Conservation (phyloP, 2,329 filamentous ascomycete species). For the Hypoxylon sp. region DNA sequence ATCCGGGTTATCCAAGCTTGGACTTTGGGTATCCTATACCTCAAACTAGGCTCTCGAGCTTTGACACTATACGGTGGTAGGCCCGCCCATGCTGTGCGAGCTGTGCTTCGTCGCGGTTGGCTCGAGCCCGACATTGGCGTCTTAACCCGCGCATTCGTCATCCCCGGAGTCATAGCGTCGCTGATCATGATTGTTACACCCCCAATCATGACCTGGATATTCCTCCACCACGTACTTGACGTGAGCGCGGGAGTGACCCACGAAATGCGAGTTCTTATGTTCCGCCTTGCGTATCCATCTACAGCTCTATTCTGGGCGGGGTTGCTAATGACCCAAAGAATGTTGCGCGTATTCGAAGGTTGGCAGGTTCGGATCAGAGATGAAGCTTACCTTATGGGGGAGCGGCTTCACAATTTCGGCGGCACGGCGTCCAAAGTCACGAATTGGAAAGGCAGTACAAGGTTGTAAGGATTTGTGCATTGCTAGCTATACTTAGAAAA, state of each 20-base stretch:
- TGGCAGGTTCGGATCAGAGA: slow-evolving; percentile 90
- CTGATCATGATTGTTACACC: slow-evolving; percentile 75
- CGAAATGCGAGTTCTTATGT: slow-evolving; percentile 58
- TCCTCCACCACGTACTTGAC: slow-evolving; percentile 57
- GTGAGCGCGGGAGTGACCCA: slow-evolving; percentile 46
- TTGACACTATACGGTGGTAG: slow-evolving; percentile 78
- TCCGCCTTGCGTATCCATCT: slow-evolving; percentile 79
- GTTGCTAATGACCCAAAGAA: slow-evolving; percentile 63
- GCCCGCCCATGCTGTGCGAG: slow-evolving; percentile 80
- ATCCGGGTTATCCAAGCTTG: slow-evolving; percentile 93
- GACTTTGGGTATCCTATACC: slow-evolving; percentile 92
- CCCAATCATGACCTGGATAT: slow-evolving; percentile 68
- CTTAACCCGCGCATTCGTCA: slow-evolving; percentile 87
- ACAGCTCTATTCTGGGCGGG: slow-evolving; percentile 66
- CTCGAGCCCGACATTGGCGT: slow-evolving; percentile 82
- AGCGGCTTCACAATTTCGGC: slow-evolving; percentile 90
- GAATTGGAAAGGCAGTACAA: slow-evolving; percentile 47
- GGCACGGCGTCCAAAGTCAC: slow-evolving; percentile 48
- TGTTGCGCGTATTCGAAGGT: slow-evolving; percentile 74
- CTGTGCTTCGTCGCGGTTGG: slow-evolving; percentile 81
- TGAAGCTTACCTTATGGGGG: slow-evolving; percentile 96
- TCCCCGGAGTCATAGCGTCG: slow-evolving; percentile 78
- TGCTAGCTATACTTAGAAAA: not conserved
- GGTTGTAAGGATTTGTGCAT: slow-evolving; percentile 38
- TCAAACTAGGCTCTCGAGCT: slow-evolving; percentile 82